Evolutionary conservation across 192 early-diverging fungal species (phyloP), one percentile per base, ranked within the genome.

Genomic region (Jimgerdemannia flammicorona): DNA sequence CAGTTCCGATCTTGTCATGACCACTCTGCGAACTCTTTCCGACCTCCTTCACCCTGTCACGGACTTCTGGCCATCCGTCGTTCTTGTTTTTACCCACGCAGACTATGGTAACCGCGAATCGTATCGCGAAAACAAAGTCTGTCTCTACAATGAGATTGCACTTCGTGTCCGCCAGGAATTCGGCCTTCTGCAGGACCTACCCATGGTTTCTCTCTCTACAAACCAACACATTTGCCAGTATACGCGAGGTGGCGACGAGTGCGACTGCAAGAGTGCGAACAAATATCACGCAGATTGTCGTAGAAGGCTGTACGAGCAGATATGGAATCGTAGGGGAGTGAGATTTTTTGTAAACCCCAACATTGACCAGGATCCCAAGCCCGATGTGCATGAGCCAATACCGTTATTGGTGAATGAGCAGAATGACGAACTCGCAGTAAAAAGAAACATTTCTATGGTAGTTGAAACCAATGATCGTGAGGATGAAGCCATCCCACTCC

Each of bases 181-280:
- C 19, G 7, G 18, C 4, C 69, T 75, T 43, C 40, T 44, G 9
- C 17, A 44, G 18, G 69, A 69, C 3, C 17, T 79, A 4, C 77
- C 77, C 6, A 79, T 79, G 77, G 44, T 71, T 3, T 79, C 69
- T 44, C 68, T 79, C 18, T 74, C 73, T 19, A 79, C 77, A 0
- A 64, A 75, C n/a, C 69, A 69, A 7, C 70, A 79, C 64, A 70
- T 59, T 20, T 79, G 77, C 43, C 39, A 73, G 2, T 75, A 70
- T 59, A 54, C 74, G 40, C 73, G 74, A 17, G 77, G 77, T 2
- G 18, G 41, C 17, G 77, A 59, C 11, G 73, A 79, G 14, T 79
- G 77, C 43, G 77, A 79, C 70, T 79, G 77, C 71, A 64, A 74
- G 54, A 64, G 67, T 6, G 72, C 72, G 8, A 70, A 75, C 69